These are phyloP conservation scores for Xylaria telfairii DNA, from an alignment of 495 filamentous ascomycete genomes.

Conservation along the genomic window DNA sequence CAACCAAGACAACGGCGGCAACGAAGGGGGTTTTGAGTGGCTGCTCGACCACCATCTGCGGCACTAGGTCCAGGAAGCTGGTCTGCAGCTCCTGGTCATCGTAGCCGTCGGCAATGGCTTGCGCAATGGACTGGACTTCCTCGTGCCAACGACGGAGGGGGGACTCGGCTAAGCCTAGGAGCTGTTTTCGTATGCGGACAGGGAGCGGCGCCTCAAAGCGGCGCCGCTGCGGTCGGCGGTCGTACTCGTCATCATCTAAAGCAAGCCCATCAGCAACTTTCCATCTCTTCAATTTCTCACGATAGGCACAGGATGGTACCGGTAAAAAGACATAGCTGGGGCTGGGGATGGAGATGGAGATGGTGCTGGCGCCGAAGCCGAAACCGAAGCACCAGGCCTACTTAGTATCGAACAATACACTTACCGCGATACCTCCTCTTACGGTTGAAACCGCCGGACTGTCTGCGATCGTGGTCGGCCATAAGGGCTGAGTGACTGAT, in stretches of 20 bases:
- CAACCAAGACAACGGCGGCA: constrained; percentile 76
- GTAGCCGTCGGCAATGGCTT: constrained; percentile 75
- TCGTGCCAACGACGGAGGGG: constrained; percentile 81
- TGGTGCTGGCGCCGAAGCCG: not conserved
- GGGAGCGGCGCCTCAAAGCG: constrained; percentile 80
- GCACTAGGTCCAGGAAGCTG: constrained; percentile 70
- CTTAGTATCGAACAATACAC: constrained; percentile 25
- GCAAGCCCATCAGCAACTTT: constrained; percentile 11
- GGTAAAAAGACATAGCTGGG: constrained; percentile 22
- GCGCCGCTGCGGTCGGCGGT: constrained; percentile 74
- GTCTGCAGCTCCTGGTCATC: constrained; percentile 73
- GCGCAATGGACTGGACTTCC: constrained; percentile 77
- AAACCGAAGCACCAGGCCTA: not conserved
- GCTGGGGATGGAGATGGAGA: constrained; percentile 1
- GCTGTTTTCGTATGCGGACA: constrained; percentile 77
- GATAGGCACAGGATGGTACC: constrained; percentile 4
- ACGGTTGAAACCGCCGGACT: constrained; percentile 58
- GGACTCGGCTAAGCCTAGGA: constrained; percentile 85
- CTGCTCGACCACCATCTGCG: constrained; percentile 85
- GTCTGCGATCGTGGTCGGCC: constrained; percentile 76
- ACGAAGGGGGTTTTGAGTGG: constrained; percentile 96
- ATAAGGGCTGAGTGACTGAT: constrained; percentile 47
- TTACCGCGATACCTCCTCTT: constrained; percentile 67
- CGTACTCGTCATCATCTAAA: constrained; percentile 70
- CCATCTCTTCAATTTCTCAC: constrained; percentile 43